phyloP scores from a whole-genome alignment of 2,329 filamentous ascomycete species.

The Parastagonospora nodorum region DNA sequence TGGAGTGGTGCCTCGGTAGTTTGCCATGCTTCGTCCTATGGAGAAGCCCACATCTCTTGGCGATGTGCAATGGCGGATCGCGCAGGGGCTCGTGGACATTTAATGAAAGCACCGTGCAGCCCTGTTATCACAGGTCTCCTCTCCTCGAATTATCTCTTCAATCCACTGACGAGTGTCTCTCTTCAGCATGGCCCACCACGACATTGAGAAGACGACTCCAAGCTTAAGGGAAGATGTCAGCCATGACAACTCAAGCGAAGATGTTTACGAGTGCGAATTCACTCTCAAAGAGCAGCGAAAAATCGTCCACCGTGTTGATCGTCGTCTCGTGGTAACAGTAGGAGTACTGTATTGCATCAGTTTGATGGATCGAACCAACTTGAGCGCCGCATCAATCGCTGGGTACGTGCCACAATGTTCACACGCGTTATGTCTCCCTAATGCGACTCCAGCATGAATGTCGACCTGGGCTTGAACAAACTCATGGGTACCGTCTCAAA shows the following conservation, averaged over 20 bases:
- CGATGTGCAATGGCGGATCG: slow-evolving; percentile 16
- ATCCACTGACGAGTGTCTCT: slow-evolving; percentile 1
- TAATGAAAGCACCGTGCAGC: slow-evolving; percentile 15
- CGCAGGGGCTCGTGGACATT: slow-evolving; percentile 18
- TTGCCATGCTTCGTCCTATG: slow-evolving; percentile 15
- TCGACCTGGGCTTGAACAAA: slow-evolving; percentile 39
- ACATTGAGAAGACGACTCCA: slow-evolving; percentile 29
- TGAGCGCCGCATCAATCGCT: slow-evolving; percentile 74
- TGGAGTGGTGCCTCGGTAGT: slow-evolving; percentile 29
- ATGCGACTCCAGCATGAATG: slow-evolving; percentile 44
- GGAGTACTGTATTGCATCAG: slow-evolving; percentile 73
- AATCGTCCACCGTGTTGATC: slow-evolving; percentile 73
- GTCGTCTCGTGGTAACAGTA: slow-evolving; percentile 53
- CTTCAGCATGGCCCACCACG: slow-evolving; percentile 26
- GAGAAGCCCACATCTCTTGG: slow-evolving; percentile 15
- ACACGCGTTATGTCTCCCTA: slow-evolving; percentile 22
- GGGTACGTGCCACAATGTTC: slow-evolving; percentile 51
- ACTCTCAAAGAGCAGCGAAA: slow-evolving; percentile 65
- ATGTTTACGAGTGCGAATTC: slow-evolving; percentile 51
- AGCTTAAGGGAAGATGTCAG: slow-evolving; percentile 31
- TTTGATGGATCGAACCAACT: slow-evolving; percentile 79
- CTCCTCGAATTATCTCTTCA: slow-evolving; percentile 3
- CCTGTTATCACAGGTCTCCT: slow-evolving; percentile 5
- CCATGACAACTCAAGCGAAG: slow-evolving; percentile 24
- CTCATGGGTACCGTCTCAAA: slow-evolving; percentile 36